phyloP scores from a whole-genome alignment of 805 yeast species.

The Pichia californica region DNA sequence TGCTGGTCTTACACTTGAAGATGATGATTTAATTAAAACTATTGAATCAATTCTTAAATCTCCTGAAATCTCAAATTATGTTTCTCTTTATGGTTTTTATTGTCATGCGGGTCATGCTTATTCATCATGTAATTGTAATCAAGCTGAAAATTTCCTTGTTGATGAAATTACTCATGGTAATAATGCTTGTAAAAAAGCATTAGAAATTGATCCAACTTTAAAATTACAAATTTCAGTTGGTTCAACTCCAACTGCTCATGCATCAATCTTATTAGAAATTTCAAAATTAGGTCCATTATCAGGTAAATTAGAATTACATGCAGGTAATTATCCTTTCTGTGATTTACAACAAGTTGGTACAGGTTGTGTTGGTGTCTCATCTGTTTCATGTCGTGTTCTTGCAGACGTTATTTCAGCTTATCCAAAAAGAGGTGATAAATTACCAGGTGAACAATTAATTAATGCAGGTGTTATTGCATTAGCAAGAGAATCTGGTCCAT shows the following conservation, averaged over 20 bases:
- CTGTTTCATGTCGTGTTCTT: conserved; percentile 46
- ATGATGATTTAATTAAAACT: conserved; percentile 12
- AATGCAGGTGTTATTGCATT: conserved; percentile 71
- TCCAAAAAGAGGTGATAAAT: conserved; percentile 43
- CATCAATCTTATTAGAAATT: conserved; percentile 29
- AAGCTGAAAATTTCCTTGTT: conserved; percentile 43
- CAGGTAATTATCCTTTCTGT: conserved; percentile 72
- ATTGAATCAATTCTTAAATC: conserved; percentile 22
- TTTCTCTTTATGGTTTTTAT: conserved; percentile 60
- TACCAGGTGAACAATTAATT: conserved; percentile 55
- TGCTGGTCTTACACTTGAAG: conserved; percentile 45
- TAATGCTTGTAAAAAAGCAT: conserved; percentile 40
- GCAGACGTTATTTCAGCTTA: conserved; percentile 58
- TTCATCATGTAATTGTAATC: conserved; percentile 35
- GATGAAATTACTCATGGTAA: conserved; percentile 55
- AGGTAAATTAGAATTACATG: conserved; percentile 61
- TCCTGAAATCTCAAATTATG: conserved; percentile 18
- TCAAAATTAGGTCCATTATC: conserved; percentile 15
- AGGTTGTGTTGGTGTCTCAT: conserved; percentile 40
- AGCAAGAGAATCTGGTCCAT: conserved; percentile 56
- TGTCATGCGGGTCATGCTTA: conserved; percentile 81
- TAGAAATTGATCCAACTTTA: conserved; percentile 30
- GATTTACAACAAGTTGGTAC: conserved; percentile 78
- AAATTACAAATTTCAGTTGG: conserved; percentile 59
- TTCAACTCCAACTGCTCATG: conserved; percentile 76